Percentiles rank a stretch among this genome's conserved stretches.
phyloP scores from a whole-genome alignment of 208 protist genomes.

The Acanthamoeba royreba region DNA sequence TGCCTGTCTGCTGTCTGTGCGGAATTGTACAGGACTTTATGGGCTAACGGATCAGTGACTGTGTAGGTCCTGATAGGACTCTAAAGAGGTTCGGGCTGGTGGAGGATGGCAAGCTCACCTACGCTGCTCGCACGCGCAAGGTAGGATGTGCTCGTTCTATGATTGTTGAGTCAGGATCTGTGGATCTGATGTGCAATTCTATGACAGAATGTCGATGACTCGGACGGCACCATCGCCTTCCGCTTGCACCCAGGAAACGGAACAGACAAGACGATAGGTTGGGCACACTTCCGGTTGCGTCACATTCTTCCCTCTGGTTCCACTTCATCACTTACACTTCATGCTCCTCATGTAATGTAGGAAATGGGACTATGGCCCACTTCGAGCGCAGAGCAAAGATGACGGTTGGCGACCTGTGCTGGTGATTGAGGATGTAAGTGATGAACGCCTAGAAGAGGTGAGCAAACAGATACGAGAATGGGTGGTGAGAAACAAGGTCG shows the following conservation, averaged over 20 bases:
- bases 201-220: constrained; percentile 41
- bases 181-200: no score
- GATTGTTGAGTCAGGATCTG: no score
- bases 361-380: neutral
- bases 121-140: constrained; percentile 37
- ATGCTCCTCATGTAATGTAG: neutral
- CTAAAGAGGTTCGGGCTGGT: neutral
- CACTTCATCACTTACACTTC: neutral
- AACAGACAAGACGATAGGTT: constrained; percentile 36
- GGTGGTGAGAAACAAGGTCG: neutral
- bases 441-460: neutral
- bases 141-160: no score
- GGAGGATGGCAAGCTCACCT: neutral
- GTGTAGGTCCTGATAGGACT: neutral
- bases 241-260: constrained; percentile 12
- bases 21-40: neutral
- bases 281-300: constrained; percentile 22
- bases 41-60: no score
- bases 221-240: constrained; percentile 37
- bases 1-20: neutral
- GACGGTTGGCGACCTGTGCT: constrained; percentile 32
- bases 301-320: no score
- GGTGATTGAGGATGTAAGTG: constrained; percentile 35
- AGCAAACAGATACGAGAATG: neutral
- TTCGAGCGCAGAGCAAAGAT: neutral